Base-by-base conservation (phyloP, 805 yeast genomes). In the Saccharomyces kudriavzevii region DNA sequence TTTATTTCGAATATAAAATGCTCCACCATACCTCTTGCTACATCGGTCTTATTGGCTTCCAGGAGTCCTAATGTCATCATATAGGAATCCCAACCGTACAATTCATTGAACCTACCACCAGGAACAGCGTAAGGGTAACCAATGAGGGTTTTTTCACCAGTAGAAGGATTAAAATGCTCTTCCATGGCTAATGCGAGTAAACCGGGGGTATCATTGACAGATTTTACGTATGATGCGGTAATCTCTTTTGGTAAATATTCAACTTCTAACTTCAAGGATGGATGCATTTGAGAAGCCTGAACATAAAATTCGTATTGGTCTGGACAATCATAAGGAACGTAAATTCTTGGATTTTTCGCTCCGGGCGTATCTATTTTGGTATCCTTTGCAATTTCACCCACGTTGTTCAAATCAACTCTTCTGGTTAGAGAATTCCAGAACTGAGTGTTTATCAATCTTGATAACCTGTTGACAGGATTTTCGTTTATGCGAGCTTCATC, bases 11-110 rank as follows among this genome's bases (percentile, higher is more conserved):
- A 94, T 52, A 89, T 84, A 67, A 90, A 91, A 70, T 92, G 91
- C 66, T 86, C 91, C 11, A 91, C 88, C 92, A 92, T 89, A 0
- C 96, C 96, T 60, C 84, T 76, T 8, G 96, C 92, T 31, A 91
- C 76, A 45, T 84, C 87, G 22, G 82, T 69, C 50, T 82, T 77
- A 45, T 78, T 80, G 63, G 87, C 86, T 27, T 80, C 77, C 26
- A 94, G 68, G 45, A 94, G 75, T 1, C 98, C 99, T 25, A 90
- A 70, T 0, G 94, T 81, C 66, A 85, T 90, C 85, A 94, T 87
- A 66, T 94, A 92, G 1, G 97, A 89, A 69, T 92, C 99, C 99
- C 99, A 92, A 14, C 98, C 99, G 65, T 94, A 92, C 54, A 90
- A 78, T 71, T 92, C 99, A 72, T 94, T 94, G 71, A 92, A 92